A percentile compares a stretch with the other conserved stretches of the same genome.
Conservation (phyloP, 2,329 filamentous ascomycete genomes). For the Drechslerella dactyloides region DNA sequence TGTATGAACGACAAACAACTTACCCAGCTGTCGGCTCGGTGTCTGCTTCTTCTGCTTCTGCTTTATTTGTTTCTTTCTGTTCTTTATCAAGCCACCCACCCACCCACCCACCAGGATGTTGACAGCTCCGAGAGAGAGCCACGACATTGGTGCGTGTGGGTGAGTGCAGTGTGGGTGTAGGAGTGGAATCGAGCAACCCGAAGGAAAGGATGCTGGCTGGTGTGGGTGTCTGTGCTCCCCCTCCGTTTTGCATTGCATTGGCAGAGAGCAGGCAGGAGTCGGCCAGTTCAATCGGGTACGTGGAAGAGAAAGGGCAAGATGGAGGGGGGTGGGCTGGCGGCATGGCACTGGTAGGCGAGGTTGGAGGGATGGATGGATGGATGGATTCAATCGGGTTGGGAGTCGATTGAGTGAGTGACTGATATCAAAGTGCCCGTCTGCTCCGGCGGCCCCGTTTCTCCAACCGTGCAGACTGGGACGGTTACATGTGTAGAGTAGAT, state of each 20-base stretch:
- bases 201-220: too few relatives aligned
- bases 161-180: too few relatives aligned
- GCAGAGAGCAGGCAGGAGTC: background rate
- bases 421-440: conserved; percentile 3
- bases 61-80: too few relatives aligned
- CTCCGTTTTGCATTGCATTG: conserved; percentile 4
- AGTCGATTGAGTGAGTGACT: background rate
- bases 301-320: conserved; percentile 1
- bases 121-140: too few relatives aligned
- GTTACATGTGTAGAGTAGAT: background rate
- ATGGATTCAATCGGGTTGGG: too few relatives aligned
- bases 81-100: too few relatives aligned
- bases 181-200: conserved; percentile 11
- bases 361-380: too few relatives aligned
- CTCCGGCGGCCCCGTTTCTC: background rate
- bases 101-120: too few relatives aligned
- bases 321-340: background rate
- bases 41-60: too few relatives aligned
- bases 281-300: conserved; percentile 5
- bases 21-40: too few relatives aligned
- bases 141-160: too few relatives aligned
- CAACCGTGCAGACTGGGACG: background rate
- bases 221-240: conserved; percentile 24
- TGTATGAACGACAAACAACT: too few relatives aligned
- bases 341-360: background rate